Evolutionary conservation across 2,329 filamentous ascomycete species (phyloP).

Genomic region (Sporothrix sp.): DNA sequence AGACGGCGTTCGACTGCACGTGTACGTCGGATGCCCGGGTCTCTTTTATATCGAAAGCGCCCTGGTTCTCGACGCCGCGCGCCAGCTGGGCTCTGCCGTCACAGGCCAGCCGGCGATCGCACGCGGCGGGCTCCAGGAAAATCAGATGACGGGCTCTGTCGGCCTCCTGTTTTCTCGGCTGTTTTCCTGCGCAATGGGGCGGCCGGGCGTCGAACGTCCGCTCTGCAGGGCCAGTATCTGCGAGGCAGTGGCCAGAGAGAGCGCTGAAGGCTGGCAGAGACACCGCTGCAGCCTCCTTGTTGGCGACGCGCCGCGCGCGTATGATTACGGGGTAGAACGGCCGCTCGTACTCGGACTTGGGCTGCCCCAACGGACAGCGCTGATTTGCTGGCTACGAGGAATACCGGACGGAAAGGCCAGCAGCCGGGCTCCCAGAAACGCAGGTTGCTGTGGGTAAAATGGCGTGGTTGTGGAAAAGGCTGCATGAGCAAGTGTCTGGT

Average conservation of each 20-base stretch:
- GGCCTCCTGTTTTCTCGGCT: constrained; percentile 3
- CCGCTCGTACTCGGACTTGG: not conserved
- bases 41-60: not conserved
- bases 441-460: constrained; percentile 2
- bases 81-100: not conserved
- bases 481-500: constrained; percentile 4
- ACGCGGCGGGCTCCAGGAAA: constrained; percentile 1
- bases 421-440: constrained; percentile 5
- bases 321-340: not conserved
- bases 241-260: too few relatives aligned
- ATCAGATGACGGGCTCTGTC: constrained; percentile 1
- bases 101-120: not conserved
- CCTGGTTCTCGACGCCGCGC: not conserved
- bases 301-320: not conserved
- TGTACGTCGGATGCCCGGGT: not conserved
- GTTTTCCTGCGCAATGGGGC: constrained; percentile 4
- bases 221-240: not conserved
- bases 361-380: constrained; percentile 3
- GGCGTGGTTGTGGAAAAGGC: constrained; percentile 13
- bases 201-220: not conserved
- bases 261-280: not conserved
- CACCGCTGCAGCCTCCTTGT: not conserved
- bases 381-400: constrained; percentile 10
- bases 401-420: constrained; percentile 11
- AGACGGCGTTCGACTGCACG: too few relatives aligned